These are phyloP conservation scores for Magnusiomyces paraingens DNA, from an alignment of 1,139 yeast species.

Conservation along the genomic window DNA sequence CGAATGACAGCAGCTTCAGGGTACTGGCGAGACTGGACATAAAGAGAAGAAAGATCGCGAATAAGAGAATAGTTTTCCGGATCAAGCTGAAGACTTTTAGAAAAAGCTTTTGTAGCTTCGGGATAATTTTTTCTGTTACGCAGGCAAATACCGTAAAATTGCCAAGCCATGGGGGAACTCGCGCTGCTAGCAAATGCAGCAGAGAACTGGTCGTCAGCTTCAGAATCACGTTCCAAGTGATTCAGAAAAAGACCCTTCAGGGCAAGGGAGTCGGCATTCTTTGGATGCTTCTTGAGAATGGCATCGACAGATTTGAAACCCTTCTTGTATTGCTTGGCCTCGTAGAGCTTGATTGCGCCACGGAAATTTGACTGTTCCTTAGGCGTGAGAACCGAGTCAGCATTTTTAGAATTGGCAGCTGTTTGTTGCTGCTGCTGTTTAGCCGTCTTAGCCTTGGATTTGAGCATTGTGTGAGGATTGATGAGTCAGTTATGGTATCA, in stretches of 20 bases:
- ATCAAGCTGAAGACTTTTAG: conserved; percentile 71
- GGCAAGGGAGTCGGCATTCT: conserved; percentile 76
- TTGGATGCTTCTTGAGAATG: conserved; percentile 67
- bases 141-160: conserved; percentile 79
- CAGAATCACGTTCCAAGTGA: conserved; percentile 48
- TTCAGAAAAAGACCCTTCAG: conserved; percentile 71
- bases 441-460: background rate
- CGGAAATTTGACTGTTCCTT: conserved; percentile 69
- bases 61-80: conserved; percentile 72
- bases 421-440: no score
- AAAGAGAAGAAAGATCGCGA: conserved; percentile 75
- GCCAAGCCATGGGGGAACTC: conserved; percentile 65
- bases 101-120: conserved; percentile 76
- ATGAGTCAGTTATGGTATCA: background rate
- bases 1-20: conserved; percentile 58
- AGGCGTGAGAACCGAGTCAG: conserved; percentile 23
- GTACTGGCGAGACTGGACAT: conserved; percentile 73
- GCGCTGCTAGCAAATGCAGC: conserved; percentile 55
- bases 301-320: conserved; percentile 71
- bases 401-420: background rate
- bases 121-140: conserved; percentile 61
- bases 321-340: conserved; percentile 79
- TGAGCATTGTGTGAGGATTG: background rate
- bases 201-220: conserved; percentile 56
- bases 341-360: conserved; percentile 78